Conservation (phyloP, 768 basidiomycete genomes). For the Butyriboletus loyo region DNA sequence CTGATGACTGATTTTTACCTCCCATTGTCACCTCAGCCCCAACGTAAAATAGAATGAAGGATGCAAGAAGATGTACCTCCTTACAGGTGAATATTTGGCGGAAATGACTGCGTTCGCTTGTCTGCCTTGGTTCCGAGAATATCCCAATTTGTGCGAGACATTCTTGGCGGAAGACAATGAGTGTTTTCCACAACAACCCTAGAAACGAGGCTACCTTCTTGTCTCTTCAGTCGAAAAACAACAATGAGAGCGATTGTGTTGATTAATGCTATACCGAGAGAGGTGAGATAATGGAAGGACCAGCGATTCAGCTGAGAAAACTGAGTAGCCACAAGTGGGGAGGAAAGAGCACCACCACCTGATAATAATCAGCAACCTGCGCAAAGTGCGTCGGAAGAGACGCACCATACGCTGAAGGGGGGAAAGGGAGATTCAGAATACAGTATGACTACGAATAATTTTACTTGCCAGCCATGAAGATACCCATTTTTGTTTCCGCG, state of each 20-base stretch:
- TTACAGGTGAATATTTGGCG: conserved; percentile 43
- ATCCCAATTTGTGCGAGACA: conserved; percentile 38
- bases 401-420: conserved; percentile 12
- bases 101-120: conserved; percentile 37
- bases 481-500: conserved; percentile 62
- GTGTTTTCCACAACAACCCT: neutral
- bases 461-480: conserved; percentile 49
- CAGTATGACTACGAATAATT: neutral
- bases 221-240: conserved; percentile 63
- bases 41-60: conserved; percentile 45
- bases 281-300: conserved; percentile 45
- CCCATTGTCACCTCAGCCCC: conserved; percentile 53
- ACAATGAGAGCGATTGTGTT: conserved; percentile 49
- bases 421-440: neutral
- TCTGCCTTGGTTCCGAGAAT: conserved; percentile 18
- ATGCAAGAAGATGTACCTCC: conserved; percentile 44
- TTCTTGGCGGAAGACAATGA: conserved; percentile 25
- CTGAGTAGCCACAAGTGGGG: conserved; percentile 54
- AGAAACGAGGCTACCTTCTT: conserved; percentile 49
- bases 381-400: neutral
- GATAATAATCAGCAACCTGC: neutral
- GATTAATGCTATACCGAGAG: conserved; percentile 60
- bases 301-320: conserved; percentile 39
- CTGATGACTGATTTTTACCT: conserved; percentile 25
- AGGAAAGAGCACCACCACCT: conserved; percentile 48